Evolutionary conservation across 2,329 filamentous ascomycete genomes (phyloP), one percentile per base, ranked within the genome.

Genomic region (Blumeria graminis): DNA sequence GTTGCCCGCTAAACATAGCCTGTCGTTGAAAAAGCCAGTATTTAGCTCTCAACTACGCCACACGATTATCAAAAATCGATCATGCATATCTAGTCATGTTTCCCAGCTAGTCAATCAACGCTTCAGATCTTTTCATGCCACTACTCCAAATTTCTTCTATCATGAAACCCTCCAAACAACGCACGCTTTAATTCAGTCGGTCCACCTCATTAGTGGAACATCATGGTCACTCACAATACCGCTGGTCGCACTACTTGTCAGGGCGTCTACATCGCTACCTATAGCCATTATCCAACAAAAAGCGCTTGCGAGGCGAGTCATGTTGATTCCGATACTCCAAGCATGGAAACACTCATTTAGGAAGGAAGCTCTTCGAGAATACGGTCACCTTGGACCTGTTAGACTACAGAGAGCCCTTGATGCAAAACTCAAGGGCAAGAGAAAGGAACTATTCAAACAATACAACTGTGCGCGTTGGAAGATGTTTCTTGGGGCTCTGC

Each of bases 201-300:
- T 87, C 68, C 75, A 80, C 62, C 64, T 64, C 22, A 10, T 69
- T 43, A 71, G 69, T 14, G 68, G 70, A 46, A 67, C 79, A 1
- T 70, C 76, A 56, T 81, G 77, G 77, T 72, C 67, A 7, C 68
- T 69, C 11, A 72, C 74, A 18, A 71, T 81, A 45, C 77, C 77
- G 4, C 65, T 77, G 56, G 70, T 74, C 3, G 76, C 77, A 3
- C 62, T 79, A 43, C 54, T 73, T 14, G 68, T 78, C 2, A 74
- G 77, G 52, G 68, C 65, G 16, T 56, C 68, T 6, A 64, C 78
- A 55, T 69, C 72, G 45, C 65, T 74, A 9, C 74, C 75, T 3
- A 57, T 76, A 10, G 65, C 73, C 43, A 64, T 73, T 45, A 72
- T 70, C 60, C 58, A 68, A 57, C 66, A 72, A 61, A 60, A 64